Base-by-base conservation (phyloP, 2,329 filamentous ascomycete species). In the Gnomoniopsis smithogilvyi region DNA sequence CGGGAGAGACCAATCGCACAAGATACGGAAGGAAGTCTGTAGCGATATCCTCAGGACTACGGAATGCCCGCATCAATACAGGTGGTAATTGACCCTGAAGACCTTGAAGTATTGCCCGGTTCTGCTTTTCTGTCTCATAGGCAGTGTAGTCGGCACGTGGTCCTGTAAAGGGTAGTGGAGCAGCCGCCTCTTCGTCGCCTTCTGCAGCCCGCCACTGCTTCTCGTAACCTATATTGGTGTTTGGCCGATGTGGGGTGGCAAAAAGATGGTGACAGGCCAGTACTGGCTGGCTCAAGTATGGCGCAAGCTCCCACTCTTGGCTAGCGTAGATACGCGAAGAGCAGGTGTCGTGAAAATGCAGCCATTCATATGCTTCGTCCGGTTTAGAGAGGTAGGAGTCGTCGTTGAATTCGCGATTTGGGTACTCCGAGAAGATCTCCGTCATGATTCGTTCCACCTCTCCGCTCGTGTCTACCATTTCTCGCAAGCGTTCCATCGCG, bases 231-330 rank as follows among this genome's bases (percentile, higher is more conserved):
- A 72, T 61, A 59, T 70, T 73, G 51, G 72, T 67, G 63, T 73
- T 68, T 67, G 79, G 79, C 57, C 80, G 80, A 38, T 81, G 81
- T 26, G 88, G 85, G 0, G 90, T 89, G 3, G 93, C 91, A 69
- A 99, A 99, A 14, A 99, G 82, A 68, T 91, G 81, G 70, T 99
- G 96, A 69, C 96, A 97, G 3, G 91, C 95, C 1, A 98, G 82
- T 17, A 95, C 83, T 0, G 94, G 88, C 65, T 95, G 90, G 67
- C 88, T 91, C 51, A 98, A 83, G 71, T 99, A 99, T 0, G 91
- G 88, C 0, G 84, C 85, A 17, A 99, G 78, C 72, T 99, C 95
- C 90, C 95, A 99, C 58, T 96, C 93, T 71, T 97, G 94, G 60
- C 84, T 87, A n/a, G 85, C 78, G 69, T 88, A 96, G 1, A 98